Base-by-base conservation (phyloP, 2,329 filamentous ascomycete species). In the Sporothrix phasma region DNA sequence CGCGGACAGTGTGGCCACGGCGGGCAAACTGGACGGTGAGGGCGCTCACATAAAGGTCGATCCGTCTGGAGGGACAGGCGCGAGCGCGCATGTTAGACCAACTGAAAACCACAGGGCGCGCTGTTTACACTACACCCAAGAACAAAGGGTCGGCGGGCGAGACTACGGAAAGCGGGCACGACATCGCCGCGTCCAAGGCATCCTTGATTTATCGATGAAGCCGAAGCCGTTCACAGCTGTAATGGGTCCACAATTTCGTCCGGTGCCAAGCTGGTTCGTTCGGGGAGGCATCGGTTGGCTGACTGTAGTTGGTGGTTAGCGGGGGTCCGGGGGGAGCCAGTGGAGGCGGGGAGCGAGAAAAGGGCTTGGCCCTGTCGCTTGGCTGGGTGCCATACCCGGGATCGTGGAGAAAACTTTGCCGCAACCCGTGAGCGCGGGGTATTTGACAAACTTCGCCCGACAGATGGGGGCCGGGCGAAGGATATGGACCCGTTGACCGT, bases 161-260 rank as follows among this genome's bases (percentile, higher is more conserved):
- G 64, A 64, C 6, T 59, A 59, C 56, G 56, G 24, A 59, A 59
- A 2, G 56, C 93, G 78, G 94, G 94, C 73, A 99, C 94, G 69
- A 99, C 92, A 79, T 99, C 94, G 74, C 93, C 89, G 94, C 94
- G 80, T 99, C 94, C 89, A 97, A 90, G 65, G 92, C 87, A 80
- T 97, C 94, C 78, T 97, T 95, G 79, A 97, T 99, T 78, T 99
- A n/a, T n/a, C 94, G 75, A 99, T 96, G 81, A 99, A 99, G 76
- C 94, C 94, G 75, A 99, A 99, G 73, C 94, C 94, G 76, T 96
- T 97, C 94, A 99, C 69, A 99, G 86, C 82, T 99, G n/a, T 99
- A 80, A 99, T 93, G 81, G n/a, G n/a, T 99, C 94, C 70, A 89
- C 94, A 75, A 99, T 97, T 76, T 96, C 92, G 76, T n/a, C 94